A percentile compares a stretch with the other conserved stretches of the same genome.
phyloP scores from a whole-genome alignment of 139 green algal genomes.

The Eudorina sp. region DNA sequence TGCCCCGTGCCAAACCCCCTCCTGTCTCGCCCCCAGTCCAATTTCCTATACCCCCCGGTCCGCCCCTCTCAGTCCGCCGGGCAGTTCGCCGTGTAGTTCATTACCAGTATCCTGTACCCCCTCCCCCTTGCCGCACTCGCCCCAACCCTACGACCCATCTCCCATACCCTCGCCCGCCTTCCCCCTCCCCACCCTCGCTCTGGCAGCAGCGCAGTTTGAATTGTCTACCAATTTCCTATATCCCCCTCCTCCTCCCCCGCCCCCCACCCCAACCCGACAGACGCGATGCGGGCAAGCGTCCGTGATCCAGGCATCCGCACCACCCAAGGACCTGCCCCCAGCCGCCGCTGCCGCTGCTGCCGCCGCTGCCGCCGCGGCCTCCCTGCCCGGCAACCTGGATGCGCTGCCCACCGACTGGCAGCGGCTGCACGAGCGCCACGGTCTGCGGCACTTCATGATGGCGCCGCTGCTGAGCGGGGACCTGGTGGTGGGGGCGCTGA shows the following conservation, averaged over 20 bases:
- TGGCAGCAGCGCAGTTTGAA: too few relatives aligned
- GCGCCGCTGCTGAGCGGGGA: not conserved
- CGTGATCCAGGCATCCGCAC: too few relatives aligned
- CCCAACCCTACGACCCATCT: not conserved
- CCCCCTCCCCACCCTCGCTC: not conserved
- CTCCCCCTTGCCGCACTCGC: too few relatives aligned
- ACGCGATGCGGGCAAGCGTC: too few relatives aligned
- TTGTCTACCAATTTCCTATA: too few relatives aligned
- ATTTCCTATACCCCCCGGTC: too few relatives aligned
- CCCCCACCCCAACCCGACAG: not conserved
- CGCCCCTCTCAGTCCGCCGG: too few relatives aligned
- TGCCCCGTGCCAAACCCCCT: not conserved
- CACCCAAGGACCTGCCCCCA: not conserved
- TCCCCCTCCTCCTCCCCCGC: not conserved
- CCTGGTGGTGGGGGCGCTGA: conserved; percentile 14
- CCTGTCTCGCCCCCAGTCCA: too few relatives aligned
- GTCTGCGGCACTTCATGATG: conserved; percentile 14
- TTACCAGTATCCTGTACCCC: too few relatives aligned
- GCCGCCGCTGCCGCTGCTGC: not conserved
- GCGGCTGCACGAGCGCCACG: not conserved
- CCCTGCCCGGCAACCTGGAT: not conserved
- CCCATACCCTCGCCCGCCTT: not conserved
- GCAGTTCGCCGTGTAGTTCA: too few relatives aligned
- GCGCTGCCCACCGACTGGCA: conserved; percentile 20
- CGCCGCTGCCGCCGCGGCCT: not conserved